Evolutionary conservation across 352 stramenopile genomes (phyloP), one percentile per base, ranked within the genome.

Genomic region (Globisporangium middletonii): DNA sequence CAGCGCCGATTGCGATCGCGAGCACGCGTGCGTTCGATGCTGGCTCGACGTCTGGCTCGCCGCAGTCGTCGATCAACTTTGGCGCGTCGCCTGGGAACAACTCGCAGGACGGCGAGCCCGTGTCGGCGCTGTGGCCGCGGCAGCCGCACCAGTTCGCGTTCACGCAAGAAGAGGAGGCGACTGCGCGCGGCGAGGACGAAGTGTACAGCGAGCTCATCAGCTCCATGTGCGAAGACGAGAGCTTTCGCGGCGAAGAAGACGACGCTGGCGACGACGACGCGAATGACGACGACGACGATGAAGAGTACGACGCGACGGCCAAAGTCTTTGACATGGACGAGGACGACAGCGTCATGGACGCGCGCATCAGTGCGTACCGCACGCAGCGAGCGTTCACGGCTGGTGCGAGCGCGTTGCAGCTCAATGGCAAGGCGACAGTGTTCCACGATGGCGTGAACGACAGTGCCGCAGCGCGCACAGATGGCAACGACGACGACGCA

Each of bases 91-190:
- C 79, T 19, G 78, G 78, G 3, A 70, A 70, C 1, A 75, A 63
- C 18, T 88, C 79, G 3, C 83, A 88, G 53, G 83, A 93, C 28
- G 83, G 77, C 13, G 80, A 93, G 35, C 83, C 83, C 0, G 72
- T 83, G 33, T 80, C 80, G 37, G 83, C 83, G 8, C 62, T 94
- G 12, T 94, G 83, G 83, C 83, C 83, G 27, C 72, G 83, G 18
- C 79, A 88, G 53, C 83, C 83, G 11, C 79, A 92, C 54, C 77
- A 94, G 63, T 94, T 94, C 56, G 83, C 80, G 8, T 94, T 94
- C 50, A 90, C 83, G 15, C 83, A 94, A 60, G 82, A 90, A 56
- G 82, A 94, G 63, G 83, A 93, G 50, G 72, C 68, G 30, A 79
- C 73, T 12, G 47, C 68, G 9, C 65, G 73, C 26, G 73, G 62